Base-by-base conservation (phyloP, 495 filamentous ascomycete species). In the Penicillium pulvis region DNA sequence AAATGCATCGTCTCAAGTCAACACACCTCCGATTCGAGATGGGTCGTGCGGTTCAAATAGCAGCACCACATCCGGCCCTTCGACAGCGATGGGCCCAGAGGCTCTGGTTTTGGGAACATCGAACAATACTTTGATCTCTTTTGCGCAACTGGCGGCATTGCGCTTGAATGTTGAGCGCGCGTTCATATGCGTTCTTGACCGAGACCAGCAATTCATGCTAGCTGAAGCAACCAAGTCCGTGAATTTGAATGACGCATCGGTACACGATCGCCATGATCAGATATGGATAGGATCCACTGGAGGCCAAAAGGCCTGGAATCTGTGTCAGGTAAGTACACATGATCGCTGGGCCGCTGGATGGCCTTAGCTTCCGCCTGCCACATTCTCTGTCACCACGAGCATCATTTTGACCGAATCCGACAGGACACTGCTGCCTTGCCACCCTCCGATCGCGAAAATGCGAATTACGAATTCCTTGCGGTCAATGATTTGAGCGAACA, bases 91-190 rank as follows among this genome's bases (percentile, higher is more conserved):
- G 11, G 64, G 64, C 12, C 47, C 64, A 1, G 67, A 70, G 20
- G 19, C 49, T 6, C 53, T 70, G 20, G 43, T 65, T 11, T 52
- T 72, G n/a, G 68, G 65, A 10, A 49, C 62, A 19, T 60, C 66
- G 6, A 88, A 90, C 63, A 80, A 81, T 11, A 81, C 80, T 30
- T 72, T 90, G 26, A 77, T 71, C 0, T 75, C 79, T 7, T 71
- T 73, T 58, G 70, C 76, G 8, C 78, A 81, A 41, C 59, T 80
- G 11, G 75, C 75, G n/a, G 79, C 79, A 2, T 59, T 79, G 28
- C 67, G 78, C 17, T 56, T 78, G 14, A 66, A 78, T 39, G 75
- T 70, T 7, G 72, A 79, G 50, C 71, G 79, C 24, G 77, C 66
- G 6, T 39, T 70, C 5, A 64, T 74, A 10, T 55, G 79, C 10